Evolutionary conservation across 2,329 filamentous ascomycete species (phyloP), one percentile per base, ranked within the genome.

Genomic region (Periglandula ipomoeae): DNA sequence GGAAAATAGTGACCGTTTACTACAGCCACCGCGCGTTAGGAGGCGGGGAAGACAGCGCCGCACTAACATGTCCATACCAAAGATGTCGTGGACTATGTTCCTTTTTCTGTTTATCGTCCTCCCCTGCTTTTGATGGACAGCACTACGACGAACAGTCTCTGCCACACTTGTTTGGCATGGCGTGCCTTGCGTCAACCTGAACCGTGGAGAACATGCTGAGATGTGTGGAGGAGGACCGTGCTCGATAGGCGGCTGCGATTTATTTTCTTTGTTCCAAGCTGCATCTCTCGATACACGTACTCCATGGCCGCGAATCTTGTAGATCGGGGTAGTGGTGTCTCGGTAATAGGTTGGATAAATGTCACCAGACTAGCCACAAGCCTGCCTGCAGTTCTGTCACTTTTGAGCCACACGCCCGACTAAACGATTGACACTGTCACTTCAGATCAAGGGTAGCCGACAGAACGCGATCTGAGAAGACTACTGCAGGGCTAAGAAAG

Each of bases 171-270:
- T 23, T 8, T 23, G 4, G 17, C 11, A 46, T 32, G 34, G 35
- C 23, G 44, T 46, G 44, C 44, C 34, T 46, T 32, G 44, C 44
- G 32, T 46, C 44, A 46, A 23, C 20, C 9, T 46, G 34, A 39
- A 45, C 43, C 30, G 35, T 35, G 30, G 30, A 17, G 11, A 35
- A 45, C 32, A 22, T 40, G 34, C 19, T 20, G 5, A 39, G 32
- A 46, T 34, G 44, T 46, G 44, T 37, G 43, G 43, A 46, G 34
- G 19, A 37, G 44, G 44, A n/a, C 32, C 34, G 32, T 46, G 44
- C 44, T 38, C 38, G 44, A 38, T 30, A 23, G 22, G 19, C 11
- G 32, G 17, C 7, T 27, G 32, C 17, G 5, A 27, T 38, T n/a
- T 46, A 19, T 39, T 39, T 46, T 27, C 34, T 46, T 46, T 39